Percentiles rank a stretch among this genome's conserved stretches.
These are phyloP conservation scores for Rhizoctonia solani DNA, from an alignment of 1,284 basidiomycete species.

Conservation along the genomic window DNA sequence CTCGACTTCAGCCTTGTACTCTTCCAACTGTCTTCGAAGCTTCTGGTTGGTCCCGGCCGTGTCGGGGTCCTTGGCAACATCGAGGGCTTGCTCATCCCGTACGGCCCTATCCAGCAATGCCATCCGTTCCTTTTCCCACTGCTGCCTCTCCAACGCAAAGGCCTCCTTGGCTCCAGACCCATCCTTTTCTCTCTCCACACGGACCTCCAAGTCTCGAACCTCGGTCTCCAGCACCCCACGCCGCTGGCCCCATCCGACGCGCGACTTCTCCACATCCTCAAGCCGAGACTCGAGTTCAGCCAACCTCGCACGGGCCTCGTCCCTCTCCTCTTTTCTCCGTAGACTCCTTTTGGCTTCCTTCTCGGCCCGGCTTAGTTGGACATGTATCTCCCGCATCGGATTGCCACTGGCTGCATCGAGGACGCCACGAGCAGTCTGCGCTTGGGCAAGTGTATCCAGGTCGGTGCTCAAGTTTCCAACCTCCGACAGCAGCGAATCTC, in stretches of 20 bases:
- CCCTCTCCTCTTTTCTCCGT: conserved; percentile 18
- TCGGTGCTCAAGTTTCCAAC: conserved; percentile 18
- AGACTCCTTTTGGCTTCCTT: conserved; percentile 10
- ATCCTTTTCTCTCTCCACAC: conserved; percentile 26
- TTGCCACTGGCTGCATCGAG: conserved; percentile 1
- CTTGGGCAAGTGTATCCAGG: neutral
- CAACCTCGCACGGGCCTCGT: neutral
- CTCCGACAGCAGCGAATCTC: conserved; percentile 12
- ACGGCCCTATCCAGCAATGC: conserved; percentile 25
- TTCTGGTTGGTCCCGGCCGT: neutral
- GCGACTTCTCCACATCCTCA: neutral
- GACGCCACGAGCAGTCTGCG: neutral
- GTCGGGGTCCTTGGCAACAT: neutral
- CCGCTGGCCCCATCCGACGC: neutral
- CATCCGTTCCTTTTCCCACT: conserved; percentile 19
- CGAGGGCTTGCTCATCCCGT: conserved; percentile 1
- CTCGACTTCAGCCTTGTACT: conserved; percentile 30
- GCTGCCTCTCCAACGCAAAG: conserved; percentile 11
- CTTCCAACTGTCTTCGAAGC: conserved; percentile 11
- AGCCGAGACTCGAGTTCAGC: conserved; percentile 1
- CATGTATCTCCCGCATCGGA: conserved; percentile 14
- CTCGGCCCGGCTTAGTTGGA: neutral
- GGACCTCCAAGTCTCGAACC: conserved; percentile 26
- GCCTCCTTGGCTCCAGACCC: conserved; percentile 17
- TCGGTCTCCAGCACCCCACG: neutral